Evolutionary conservation across 768 basidiomycete genomes (phyloP).

Genomic region (Suillus plorans): DNA sequence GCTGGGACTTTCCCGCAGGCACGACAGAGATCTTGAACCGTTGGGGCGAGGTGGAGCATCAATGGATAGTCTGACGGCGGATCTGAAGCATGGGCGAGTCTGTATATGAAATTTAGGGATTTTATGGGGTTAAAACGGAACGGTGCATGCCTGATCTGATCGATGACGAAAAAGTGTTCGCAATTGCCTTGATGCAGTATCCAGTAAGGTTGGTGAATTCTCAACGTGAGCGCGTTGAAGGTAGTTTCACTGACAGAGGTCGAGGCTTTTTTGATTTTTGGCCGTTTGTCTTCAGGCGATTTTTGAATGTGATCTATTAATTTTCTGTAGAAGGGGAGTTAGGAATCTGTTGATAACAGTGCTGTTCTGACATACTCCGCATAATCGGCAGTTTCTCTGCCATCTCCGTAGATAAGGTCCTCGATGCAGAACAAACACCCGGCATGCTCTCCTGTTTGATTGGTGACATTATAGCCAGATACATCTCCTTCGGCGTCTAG

Average conservation of each 20-base stretch:
- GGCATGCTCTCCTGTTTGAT: constrained; percentile 8
- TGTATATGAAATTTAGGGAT: constrained; percentile 25
- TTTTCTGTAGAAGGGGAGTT: constrained; percentile 36
- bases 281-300: constrained; percentile 31
- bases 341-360: neutral
- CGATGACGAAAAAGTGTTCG: constrained; percentile 74
- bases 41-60: constrained; percentile 63
- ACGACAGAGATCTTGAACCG: constrained; percentile 61
- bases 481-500: constrained; percentile 31
- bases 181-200: constrained; percentile 79
- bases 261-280: constrained; percentile 36
- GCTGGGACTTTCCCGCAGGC: constrained; percentile 73
- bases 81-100: constrained; percentile 61
- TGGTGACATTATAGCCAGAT: constrained; percentile 31
- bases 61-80: constrained; percentile 61
- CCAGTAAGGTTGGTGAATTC: constrained; percentile 79
- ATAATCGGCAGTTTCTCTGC: constrained; percentile 49
- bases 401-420: constrained; percentile 57
- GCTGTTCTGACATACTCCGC: constrained; percentile 45
- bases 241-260: constrained; percentile 46
- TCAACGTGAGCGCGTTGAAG: constrained; percentile 55
- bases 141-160: constrained; percentile 61
- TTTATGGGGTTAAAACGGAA: neutral
- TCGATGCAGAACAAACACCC: constrained; percentile 65
- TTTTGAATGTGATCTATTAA: constrained; percentile 40